Evolutionary conservation across 306 rosid genomes (phyloP).

Genomic region (Senna siamea): DNA sequence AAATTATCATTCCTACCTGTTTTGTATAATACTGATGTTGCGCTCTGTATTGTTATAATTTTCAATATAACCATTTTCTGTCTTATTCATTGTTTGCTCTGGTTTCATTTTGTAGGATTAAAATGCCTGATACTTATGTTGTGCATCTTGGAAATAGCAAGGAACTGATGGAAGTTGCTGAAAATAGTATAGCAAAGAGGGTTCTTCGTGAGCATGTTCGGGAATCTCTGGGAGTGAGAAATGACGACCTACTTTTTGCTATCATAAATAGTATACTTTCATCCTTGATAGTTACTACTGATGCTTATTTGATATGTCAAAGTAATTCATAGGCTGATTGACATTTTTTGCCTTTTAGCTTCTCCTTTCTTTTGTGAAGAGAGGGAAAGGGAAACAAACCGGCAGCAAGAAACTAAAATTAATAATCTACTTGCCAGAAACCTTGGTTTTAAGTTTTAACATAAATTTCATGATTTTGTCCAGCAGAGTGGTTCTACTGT

Average conservation of each 20-base stretch:
- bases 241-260: slow-evolving; percentile 89
- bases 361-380: slow-evolving; percentile 31
- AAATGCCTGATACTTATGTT: slow-evolving; percentile 86
- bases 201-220: slow-evolving; percentile 93
- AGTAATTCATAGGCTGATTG: slow-evolving; percentile 30
- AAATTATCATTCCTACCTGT: not conserved
- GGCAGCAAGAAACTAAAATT: slow-evolving; percentile 20
- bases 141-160: slow-evolving; percentile 99
- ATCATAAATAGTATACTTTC: slow-evolving; percentile 83
- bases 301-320: slow-evolving; percentile 5
- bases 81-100: not conserved
- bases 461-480: not conserved
- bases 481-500: slow-evolving; percentile 5
- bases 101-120: slow-evolving; percentile 55
- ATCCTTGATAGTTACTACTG: slow-evolving; percentile 14
- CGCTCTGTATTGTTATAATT: not conserved
- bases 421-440: slow-evolving; percentile 8
- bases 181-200: slow-evolving; percentile 81
- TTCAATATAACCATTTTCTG: not conserved
- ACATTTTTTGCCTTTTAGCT: not conserved
- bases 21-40: not conserved
- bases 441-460: not conserved
- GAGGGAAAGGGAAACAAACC: not conserved
- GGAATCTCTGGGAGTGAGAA: slow-evolving; percentile 86
- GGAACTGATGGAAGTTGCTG: slow-evolving; percentile 95